Conservation (phyloP, 805 yeast species). For the Hanseniaspora lindneri region DNA sequence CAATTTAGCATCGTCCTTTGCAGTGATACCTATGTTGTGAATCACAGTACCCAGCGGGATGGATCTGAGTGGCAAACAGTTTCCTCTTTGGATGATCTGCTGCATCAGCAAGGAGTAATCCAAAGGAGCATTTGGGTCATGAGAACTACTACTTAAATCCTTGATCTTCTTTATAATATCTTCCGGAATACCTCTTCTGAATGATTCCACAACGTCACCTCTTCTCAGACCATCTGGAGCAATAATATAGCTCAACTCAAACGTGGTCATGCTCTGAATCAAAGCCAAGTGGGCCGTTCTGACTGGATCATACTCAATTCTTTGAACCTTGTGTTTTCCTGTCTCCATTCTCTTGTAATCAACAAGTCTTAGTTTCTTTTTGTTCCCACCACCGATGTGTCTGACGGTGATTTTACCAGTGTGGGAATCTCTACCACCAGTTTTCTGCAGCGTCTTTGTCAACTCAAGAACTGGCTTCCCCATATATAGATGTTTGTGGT, state of each 20-base stretch:
- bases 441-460: conserved; percentile 58
- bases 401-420: conserved; percentile 81
- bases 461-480: conserved; percentile 70
- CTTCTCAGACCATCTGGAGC: conserved; percentile 89
- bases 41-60: conserved; percentile 89
- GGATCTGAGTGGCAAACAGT: conserved; percentile 84
- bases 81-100: conserved; percentile 82
- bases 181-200: conserved; percentile 75
- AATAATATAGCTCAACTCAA: conserved; percentile 61
- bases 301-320: conserved; percentile 93
- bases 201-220: conserved; percentile 84
- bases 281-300: conserved; percentile 89
- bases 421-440: conserved; percentile 73
- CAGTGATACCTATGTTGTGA: conserved; percentile 72
- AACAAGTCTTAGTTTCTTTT: conserved; percentile 70
- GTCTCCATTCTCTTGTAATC: conserved; percentile 57
- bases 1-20: conserved; percentile 69
- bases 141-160: conserved; percentile 76
- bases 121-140: conserved; percentile 46
- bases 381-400: conserved; percentile 95
- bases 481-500: conserved; percentile 69
- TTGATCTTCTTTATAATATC: conserved; percentile 35
- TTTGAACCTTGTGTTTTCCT: conserved; percentile 67
- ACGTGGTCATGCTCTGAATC: conserved; percentile 50
- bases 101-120: conserved; percentile 60